Evolutionary conservation across 345 rosid genomes (phyloP), one percentile per base, ranked within the genome.

Genomic region (Clausena lansium): DNA sequence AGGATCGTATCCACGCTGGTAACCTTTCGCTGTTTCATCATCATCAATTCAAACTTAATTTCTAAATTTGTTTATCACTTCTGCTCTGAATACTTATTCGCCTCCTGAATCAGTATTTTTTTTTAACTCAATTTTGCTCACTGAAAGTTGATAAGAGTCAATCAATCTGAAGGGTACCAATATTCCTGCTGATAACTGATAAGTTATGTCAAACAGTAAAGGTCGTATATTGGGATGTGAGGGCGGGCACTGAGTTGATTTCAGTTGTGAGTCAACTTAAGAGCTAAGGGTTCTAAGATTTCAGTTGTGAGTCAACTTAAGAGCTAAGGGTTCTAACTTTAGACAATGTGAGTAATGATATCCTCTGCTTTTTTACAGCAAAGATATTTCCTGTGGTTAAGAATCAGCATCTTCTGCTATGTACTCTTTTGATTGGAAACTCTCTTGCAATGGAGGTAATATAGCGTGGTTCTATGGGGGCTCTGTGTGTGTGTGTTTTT

Each of bases 391-490:
- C 97, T 14, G 98, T 95, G 47, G 98, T 95, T 58, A 93, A 93
- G 85, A 95, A 93, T 86, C 98, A 93, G 76, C 98, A 95, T 84
- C 94, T 95, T 74, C 85, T 95, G 76, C 86, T 95, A 9, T 95
- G 98, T 75, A 95, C 98, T 9, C 95, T 95, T 77, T 87, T 95
- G 87, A 87, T 93, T 0, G 98, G 98, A 32, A 94, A 94, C 89
- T 88, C 97, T 70, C 73, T 94, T 85, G 97, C 98, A 1, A 95
- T 91, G 98, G 98, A 95, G 97, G 98, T 94, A 83, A 78, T 20
- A 22, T 24, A 47, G 13, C 11, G 50, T 41, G 73, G 15, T 73
- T 72, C 73, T 64, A 45, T 45, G 50, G n/a, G n/a, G n/a, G n/a
- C n/a, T n/a, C 0, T 45, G 50, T 45, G n/a, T 67, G 7, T 50